A percentile compares a stretch with the other conserved stretches of the same genome.
phyloP scores from a whole-genome alignment of 1,284 basidiomycete genomes.

The Mycosarcoma maydis region DNA sequence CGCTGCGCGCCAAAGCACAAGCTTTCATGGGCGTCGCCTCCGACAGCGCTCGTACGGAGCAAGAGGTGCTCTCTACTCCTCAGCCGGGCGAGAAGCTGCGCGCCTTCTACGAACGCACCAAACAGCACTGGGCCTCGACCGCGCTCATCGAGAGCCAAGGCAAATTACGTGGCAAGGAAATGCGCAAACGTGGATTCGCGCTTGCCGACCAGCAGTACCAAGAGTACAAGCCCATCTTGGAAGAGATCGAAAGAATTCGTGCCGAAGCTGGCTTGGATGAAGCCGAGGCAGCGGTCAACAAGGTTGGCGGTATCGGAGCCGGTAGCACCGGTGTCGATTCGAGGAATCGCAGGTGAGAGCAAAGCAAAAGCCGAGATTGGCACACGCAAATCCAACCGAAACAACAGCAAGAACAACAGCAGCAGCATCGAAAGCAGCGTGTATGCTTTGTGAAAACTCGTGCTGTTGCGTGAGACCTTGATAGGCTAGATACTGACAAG shows the following conservation, averaged over 20 bases:
- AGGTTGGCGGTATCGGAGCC: conserved; percentile 40
- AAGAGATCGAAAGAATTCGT: conserved; percentile 80
- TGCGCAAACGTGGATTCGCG: conserved; percentile 75
- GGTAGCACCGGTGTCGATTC: conserved; percentile 49
- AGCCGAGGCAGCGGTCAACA: conserved; percentile 72
- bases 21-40: conserved; percentile 80
- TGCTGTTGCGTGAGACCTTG: too few species aligned
- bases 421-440: too few species aligned
- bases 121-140: conserved; percentile 78
- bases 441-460: too few species aligned
- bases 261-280: conserved; percentile 86
- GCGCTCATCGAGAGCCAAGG: conserved; percentile 72
- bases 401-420: too few species aligned
- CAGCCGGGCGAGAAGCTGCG: conserved; percentile 87
- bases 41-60: conserved; percentile 74
- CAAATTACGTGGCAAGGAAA: conserved; percentile 80
- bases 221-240: conserved; percentile 64
- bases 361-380: background rate
- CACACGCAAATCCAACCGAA: too few species aligned
- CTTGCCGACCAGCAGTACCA: conserved; percentile 60
- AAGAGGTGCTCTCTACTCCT: conserved; percentile 83
- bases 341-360: conserved; percentile 36
- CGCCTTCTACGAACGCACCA: conserved; percentile 80
- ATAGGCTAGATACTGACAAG: too few species aligned
- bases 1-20: conserved; percentile 74